Base-by-base conservation (phyloP, 345 rosid genomes). In the Eucalyptus tenuipes region DNA sequence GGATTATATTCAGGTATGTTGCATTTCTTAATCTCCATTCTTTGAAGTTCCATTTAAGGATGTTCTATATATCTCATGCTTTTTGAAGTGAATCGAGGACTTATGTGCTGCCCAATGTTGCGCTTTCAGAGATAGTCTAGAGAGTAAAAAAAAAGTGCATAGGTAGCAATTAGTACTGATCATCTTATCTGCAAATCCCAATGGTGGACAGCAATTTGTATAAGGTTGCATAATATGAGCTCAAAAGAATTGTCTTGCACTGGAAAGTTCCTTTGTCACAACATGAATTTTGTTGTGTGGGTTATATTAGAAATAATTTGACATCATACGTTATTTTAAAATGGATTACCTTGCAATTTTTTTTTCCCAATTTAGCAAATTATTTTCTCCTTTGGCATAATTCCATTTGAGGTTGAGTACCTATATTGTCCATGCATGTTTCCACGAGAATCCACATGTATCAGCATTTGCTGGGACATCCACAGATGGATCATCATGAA, bases 1-100 rank as follows among this genome's bases (percentile, higher is more conserved):
- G 90, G 92, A 95, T 79, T 96, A 94, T 89, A 88, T 96, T 48
- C 93, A 95, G 99, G 99, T 97, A n/a, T 4, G 89, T 88, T 85
- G 22, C 55, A 48, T 85, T 49, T 85, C 37, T 33, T 29, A 20
- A 45, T 89, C 17, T 57, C 47, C 66, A 59, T 44, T 88, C 66
- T 49, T 52, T 40, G 87, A 29, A 45, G 31, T 80, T 61, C 55
- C 27, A 10, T 29, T 52, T 47, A 44, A 85, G 50, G 81, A 33
- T 71, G 81, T 71, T 71, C 44, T 17, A 71, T 16, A 71, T 71
- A 18, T 66, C 81, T 71, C 44, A 17, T 33, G 44, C 81, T 10
- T 71, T 68, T 71, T 9, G 25, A 33, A 71, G 5, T 1, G 13
- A 17, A 71, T 33, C 1, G 22, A 71, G 44, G 44, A 71, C 44